Base-by-base conservation (phyloP, 495 filamentous ascomycete genomes). In the Xylaria nigripes region DNA sequence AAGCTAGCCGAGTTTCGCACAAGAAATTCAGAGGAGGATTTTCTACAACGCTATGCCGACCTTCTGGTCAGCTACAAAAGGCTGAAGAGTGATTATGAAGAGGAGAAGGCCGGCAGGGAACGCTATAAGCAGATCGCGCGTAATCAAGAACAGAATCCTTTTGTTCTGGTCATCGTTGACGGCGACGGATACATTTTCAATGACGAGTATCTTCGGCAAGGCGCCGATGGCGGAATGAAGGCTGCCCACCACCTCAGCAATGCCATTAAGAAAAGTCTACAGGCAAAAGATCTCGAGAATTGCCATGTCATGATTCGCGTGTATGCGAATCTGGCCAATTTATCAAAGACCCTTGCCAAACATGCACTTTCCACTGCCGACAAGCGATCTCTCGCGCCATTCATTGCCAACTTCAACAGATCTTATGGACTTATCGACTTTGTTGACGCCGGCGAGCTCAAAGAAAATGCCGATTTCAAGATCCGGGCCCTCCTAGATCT, bases 121-220 rank as follows among this genome's bases (percentile, higher is more conserved):
- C 73, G 71, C 27, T 78, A 79, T 68, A 79, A 82, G 60, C 71
- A 71, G 47, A 62, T 79, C 53, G 75, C 74, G 13, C 70, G 71
- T 42, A 75, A 72, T 23, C 74, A 76, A 57, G 76, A 77, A 7
- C 75, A 72, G n/a, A 83, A 80, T 57, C 75, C 82, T 2, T 84
- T 82, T 53, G 76, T 79, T 0, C 69, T 82, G 16, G 77, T 84
- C 8, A 67, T 85, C 6, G 66, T 85, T 21, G 82, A 86, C 55
- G 81, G 81, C 27, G 80, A 85, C 63, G 79, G 77, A 4, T 85
- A 83, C 60, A 65, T 81, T 27, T 86, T 86, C 68, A 72, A 76
- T 22, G 80, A 85, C 36, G 68, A 76, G 32, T 70, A 81, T 15
- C 61, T 84, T 18, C 65, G 62, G 13, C 67, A 72, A 13, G 76